Evolutionary conservation across 2,329 filamentous ascomycete species (phyloP).

Genomic region (Fusarium piperis): DNA sequence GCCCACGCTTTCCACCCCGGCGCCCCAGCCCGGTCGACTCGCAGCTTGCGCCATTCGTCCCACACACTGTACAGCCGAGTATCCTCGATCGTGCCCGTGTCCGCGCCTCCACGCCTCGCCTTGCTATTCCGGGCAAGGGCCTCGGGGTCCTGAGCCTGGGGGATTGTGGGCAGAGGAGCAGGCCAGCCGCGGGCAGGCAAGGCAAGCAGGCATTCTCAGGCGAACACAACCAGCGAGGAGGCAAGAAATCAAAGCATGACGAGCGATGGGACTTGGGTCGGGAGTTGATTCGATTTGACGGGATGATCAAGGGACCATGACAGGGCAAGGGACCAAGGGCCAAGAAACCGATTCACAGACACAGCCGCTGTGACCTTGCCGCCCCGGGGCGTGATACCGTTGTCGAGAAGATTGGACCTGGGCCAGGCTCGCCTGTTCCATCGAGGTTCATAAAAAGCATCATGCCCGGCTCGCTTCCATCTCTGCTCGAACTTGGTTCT

Average conservation of each 20-base stretch:
- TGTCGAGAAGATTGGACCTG: slow-evolving; percentile 11
- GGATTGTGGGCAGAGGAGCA: slow-evolving; percentile 19
- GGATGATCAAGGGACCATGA: slow-evolving; percentile 29
- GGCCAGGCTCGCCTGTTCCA: slow-evolving; percentile 16
- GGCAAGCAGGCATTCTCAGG: slow-evolving; percentile 7
- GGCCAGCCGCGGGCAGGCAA: neutral
- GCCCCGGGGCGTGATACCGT: slow-evolving; percentile 12
- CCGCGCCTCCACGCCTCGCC: slow-evolving; percentile 41
- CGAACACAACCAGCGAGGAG: slow-evolving; percentile 6
- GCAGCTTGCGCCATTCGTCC: slow-evolving; percentile 44
- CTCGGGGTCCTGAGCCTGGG: slow-evolving; percentile 14
- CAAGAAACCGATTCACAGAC: slow-evolving; percentile 17
- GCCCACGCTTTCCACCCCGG: slow-evolving; percentile 36
- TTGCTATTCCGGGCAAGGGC: slow-evolving; percentile 38
- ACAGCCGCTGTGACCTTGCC: slow-evolving; percentile 18
- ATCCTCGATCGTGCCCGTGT: slow-evolving; percentile 41
- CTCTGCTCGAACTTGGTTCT: neutral
- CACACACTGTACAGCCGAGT: slow-evolving; percentile 45
- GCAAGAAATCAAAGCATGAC: slow-evolving; percentile 27
- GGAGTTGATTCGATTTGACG: slow-evolving; percentile 29
- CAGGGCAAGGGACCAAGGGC: slow-evolving; percentile 23
- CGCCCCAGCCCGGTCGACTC: slow-evolving; percentile 39
- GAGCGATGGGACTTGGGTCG: slow-evolving; percentile 20
- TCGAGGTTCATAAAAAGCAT: slow-evolving; percentile 31
- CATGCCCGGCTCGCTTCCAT: slow-evolving; percentile 1